A percentile compares a stretch with the other conserved stretches of the same genome.
phyloP scores from a whole-genome alignment of 108 stramenopile species.

The Skeletonema potamos region DNA sequence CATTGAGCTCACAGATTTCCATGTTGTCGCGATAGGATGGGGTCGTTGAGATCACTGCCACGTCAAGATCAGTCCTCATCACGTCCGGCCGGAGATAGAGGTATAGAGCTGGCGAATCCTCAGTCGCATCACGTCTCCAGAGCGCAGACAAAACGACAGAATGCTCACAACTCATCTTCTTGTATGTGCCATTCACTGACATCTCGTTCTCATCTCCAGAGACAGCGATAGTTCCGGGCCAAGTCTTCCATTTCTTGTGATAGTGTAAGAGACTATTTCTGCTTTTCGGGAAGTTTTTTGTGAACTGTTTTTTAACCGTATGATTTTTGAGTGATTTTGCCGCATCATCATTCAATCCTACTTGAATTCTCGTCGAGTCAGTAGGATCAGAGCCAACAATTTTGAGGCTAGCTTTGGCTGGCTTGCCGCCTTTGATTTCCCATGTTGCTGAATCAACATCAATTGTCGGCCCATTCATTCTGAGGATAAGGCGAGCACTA shows the following conservation, averaged over 20 bases:
- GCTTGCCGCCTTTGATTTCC: constrained; percentile 25
- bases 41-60: constrained; percentile 38
- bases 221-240: constrained; percentile 39
- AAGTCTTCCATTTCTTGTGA: constrained; percentile 42
- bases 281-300: constrained; percentile 26
- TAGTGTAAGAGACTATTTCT: constrained; percentile 41
- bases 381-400: constrained; percentile 30
- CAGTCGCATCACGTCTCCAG: constrained; percentile 26
- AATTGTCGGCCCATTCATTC: constrained; percentile 1
- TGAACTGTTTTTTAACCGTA: constrained; percentile 14
- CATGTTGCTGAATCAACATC: constrained; percentile 6
- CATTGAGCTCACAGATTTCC: constrained; percentile 38
- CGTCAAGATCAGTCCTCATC: constrained; percentile 38
- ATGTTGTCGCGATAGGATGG: constrained; percentile 35
- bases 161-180: constrained; percentile 34
- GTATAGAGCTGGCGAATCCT: constrained; percentile 26
- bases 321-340: constrained; percentile 26
- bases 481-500: constrained; percentile 37
- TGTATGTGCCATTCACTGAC: constrained; percentile 42
- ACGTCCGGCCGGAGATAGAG: constrained; percentile 42
- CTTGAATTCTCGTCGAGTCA: constrained; percentile 34
- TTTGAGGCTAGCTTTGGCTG: constrained; percentile 7
- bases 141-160: constrained; percentile 38
- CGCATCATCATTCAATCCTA: constrained; percentile 45
- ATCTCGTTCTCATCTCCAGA: constrained; percentile 21